phyloP scores from a whole-genome alignment of 73 alveolate genomes.

The Paraurostyla sp. region DNA sequence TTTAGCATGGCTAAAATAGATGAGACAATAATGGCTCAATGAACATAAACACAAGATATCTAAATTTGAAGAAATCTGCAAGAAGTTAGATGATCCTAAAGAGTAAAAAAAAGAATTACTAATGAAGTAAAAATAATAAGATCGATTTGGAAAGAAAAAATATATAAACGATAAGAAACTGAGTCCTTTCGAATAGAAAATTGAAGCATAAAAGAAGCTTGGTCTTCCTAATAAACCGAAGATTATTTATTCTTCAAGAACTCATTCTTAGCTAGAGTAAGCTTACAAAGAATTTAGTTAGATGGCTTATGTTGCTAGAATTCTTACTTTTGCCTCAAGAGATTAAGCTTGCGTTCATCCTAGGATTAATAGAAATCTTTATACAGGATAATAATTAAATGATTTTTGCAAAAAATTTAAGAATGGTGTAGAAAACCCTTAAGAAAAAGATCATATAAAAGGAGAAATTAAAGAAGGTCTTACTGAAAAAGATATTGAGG shows the following conservation, averaged over 20 bases:
- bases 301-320: constrained; percentile 73
- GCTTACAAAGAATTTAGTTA: constrained; percentile 78
- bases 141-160: too few species aligned
- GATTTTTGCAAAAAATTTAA: background rate
- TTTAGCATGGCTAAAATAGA: constrained; percentile 82
- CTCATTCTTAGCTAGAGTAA: constrained; percentile 88
- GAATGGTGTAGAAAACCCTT: too few species aligned
- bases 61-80: too few species aligned
- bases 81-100: background rate
- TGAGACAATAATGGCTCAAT: constrained; percentile 36
- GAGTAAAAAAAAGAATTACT: background rate
- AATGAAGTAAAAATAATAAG: background rate
- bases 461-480: too few species aligned
- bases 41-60: background rate
- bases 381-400: background rate
- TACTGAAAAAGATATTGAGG: too few species aligned
- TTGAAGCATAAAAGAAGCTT: constrained; percentile 60
- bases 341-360: constrained; percentile 81
- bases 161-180: background rate
- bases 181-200: too few species aligned
- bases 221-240: constrained; percentile 69
- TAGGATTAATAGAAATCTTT: background rate
- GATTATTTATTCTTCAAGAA: constrained; percentile 83
- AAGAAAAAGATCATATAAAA: too few species aligned
- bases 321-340: constrained; percentile 81